Evolutionary conservation across 495 filamentous ascomycete species (phyloP), one percentile per base, ranked within the genome.

Genomic region (Endocarpon pusillum): DNA sequence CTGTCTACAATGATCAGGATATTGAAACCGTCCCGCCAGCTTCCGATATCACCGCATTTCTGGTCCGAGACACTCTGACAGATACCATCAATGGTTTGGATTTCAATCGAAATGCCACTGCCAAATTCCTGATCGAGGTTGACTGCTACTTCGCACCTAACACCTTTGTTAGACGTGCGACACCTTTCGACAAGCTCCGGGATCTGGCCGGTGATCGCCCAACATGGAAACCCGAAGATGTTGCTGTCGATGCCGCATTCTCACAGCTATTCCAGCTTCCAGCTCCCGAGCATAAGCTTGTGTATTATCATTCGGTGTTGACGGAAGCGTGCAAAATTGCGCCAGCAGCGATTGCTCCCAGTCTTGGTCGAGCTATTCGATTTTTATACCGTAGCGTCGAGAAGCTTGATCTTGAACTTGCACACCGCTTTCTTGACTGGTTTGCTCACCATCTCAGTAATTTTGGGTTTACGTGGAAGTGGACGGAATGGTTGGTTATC

Each of bases 391-490:
- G 75, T 26, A 80, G 74, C 40, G 52, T 82, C 4, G 75, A 84
- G 40, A 63, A 64, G 3, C 74, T 96, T 59, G 89, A 99, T 45
- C 53, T 91, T 25, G 91, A 99, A 56, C 57, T 99, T 23, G 67
- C 58, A 37, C 75, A 81, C 51, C 74, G 89, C 11, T 96, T 94
- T 57, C 62, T 91, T 48, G 89, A 96, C 51, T 99, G 89, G 89
- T 99, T 99, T 46, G 68, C 86, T 10, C 91, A 99, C 48, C 89
- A 99, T 59, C 52, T 99, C 43, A 93, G 84, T 54, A 99, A 99
- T 57, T 99, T 96, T 46, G 89, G 92, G 24, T 99, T 96, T 46
- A 89, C 91, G 3, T 99, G 89, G 89, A 96, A 96, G 58, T 99
- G 89, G 89, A 78, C 78, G 14, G 89, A 99, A 58, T 99, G 89